Conservation (phyloP, 306 rosid genomes). For the Prunus kanzakura region DNA sequence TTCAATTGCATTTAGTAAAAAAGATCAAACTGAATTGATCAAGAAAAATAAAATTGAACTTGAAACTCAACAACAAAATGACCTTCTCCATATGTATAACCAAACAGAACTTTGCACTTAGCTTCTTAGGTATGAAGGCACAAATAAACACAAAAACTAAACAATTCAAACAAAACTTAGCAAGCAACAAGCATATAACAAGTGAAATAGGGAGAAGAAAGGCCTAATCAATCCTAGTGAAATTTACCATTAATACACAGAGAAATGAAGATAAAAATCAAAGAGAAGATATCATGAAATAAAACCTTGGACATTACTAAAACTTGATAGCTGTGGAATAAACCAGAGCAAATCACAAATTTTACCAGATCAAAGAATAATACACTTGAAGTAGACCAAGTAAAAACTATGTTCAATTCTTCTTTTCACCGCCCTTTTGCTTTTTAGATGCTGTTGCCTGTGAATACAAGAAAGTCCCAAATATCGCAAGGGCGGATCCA, state of each 20-base stretch:
- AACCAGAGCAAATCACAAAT: slow-evolving; percentile 1
- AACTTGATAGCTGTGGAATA: neutral
- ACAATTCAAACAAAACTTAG: neutral
- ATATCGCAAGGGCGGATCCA: slow-evolving; percentile 86
- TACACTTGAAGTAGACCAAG: neutral
- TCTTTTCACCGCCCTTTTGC: slow-evolving; percentile 64
- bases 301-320: neutral
- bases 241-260: neutral
- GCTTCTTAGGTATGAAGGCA: neutral
- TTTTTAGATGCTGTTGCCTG: slow-evolving; percentile 62
- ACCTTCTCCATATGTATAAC: neutral
- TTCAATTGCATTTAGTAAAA: neutral
- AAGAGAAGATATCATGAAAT: neutral
- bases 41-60: neutral
- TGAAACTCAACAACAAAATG: neutral
- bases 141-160: neutral
- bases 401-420: slow-evolving; percentile 30
- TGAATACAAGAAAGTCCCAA: slow-evolving; percentile 88
- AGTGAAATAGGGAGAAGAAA: neutral
- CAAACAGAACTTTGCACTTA: neutral
- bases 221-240: neutral
- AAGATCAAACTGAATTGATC: too few relatives aligned
- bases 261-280: neutral
- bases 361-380: neutral
- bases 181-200: neutral